Percentiles rank a stretch among this genome's conserved stretches.
Conservation (phyloP, 2,329 filamentous ascomycete genomes). For the Pyrenochaeta sp. region DNA sequence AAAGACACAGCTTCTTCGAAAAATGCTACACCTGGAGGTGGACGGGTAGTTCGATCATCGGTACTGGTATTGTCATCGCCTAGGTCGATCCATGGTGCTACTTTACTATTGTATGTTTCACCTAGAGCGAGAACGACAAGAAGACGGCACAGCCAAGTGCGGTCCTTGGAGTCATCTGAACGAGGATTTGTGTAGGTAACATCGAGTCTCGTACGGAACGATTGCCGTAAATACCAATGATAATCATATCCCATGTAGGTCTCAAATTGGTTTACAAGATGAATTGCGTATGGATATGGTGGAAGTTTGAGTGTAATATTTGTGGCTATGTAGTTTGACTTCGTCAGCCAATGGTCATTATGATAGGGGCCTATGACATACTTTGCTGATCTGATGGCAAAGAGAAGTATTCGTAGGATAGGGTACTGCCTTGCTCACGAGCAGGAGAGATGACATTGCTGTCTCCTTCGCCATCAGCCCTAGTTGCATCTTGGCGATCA, state of each 20-base stretch:
- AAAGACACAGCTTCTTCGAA: slow-evolving; percentile 5
- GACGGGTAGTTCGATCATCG: too few species aligned
- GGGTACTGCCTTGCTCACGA: too few species aligned
- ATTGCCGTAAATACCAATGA: slow-evolving; percentile 2
- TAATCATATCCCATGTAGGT: slow-evolving; percentile 3
- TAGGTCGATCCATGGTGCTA: not conserved
- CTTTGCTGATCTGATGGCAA: too few species aligned
- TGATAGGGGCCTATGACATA: too few species aligned
- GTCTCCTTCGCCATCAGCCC: too few species aligned
- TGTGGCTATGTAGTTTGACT: too few species aligned
- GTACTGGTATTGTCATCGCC: not conserved
- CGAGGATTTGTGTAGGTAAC: not conserved
- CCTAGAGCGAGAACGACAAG: slow-evolving; percentile 4
- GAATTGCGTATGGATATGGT: slow-evolving; percentile 4
- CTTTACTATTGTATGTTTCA: not conserved
- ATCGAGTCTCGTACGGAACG: not conserved
- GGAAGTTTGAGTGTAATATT: slow-evolving; percentile 1
- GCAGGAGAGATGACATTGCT: too few species aligned
- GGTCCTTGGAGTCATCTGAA: not conserved
- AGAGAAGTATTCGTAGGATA: too few species aligned
- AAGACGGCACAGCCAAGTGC: slow-evolving; percentile 3
- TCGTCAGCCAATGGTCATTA: too few species aligned
- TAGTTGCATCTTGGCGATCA: too few species aligned
- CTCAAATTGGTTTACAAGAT: slow-evolving; percentile 3
- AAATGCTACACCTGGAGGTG: slow-evolving; percentile 2